A percentile compares a stretch with the other conserved stretches of the same genome.
Conservation (phyloP, 2,329 filamentous ascomycete genomes). For the Fusarium stilboides region DNA sequence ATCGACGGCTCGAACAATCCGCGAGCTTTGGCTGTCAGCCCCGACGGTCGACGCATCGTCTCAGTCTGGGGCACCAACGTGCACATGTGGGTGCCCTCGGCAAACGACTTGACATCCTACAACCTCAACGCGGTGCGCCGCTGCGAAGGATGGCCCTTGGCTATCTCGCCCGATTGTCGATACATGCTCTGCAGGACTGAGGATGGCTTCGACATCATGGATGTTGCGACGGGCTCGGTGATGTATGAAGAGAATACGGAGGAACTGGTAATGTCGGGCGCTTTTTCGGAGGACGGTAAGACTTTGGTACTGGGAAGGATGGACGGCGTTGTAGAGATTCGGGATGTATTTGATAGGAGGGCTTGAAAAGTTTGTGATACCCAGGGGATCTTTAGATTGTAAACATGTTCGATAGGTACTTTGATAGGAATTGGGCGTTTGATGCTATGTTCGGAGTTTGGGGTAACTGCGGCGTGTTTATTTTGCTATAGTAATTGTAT, state of each 20-base stretch:
- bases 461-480: too few species aligned
- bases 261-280: constrained; percentile 54
- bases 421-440: neutral
- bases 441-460: neutral
- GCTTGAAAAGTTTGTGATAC: constrained; percentile 42
- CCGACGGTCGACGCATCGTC: constrained; percentile 53
- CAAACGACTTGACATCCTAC: constrained; percentile 55
- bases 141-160: constrained; percentile 59
- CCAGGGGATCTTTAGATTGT: constrained; percentile 18
- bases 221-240: constrained; percentile 54
- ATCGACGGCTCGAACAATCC: constrained; percentile 52
- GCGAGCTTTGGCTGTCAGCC: constrained; percentile 54
- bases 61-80: constrained; percentile 59
- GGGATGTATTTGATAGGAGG: constrained; percentile 49
- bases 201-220: constrained; percentile 59
- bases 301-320: constrained; percentile 55
- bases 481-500: too few species aligned
- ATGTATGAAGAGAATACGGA: constrained; percentile 48
- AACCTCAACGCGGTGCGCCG: constrained; percentile 53
- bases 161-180: constrained; percentile 57
- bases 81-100: constrained; percentile 56
- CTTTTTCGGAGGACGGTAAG: constrained; percentile 53
- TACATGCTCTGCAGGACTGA: constrained; percentile 60
- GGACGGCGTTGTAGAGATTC: constrained; percentile 55
- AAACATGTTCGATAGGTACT: neutral